Evolutionary conservation across 1,284 basidiomycete species (phyloP).

Genomic region (Sanguinoderma infundibulare): DNA sequence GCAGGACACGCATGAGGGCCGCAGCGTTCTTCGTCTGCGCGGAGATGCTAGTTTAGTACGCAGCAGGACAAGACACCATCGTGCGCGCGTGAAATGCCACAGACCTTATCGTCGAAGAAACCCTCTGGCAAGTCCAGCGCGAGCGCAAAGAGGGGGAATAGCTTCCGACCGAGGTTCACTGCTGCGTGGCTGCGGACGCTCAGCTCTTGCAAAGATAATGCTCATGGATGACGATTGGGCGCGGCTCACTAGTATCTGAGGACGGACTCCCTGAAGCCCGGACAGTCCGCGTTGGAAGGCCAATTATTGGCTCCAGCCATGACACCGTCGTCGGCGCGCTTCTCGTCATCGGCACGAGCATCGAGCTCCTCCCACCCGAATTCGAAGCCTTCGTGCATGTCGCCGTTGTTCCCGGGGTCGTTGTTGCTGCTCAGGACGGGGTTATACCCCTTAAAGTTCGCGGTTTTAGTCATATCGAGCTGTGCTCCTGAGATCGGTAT

Average conservation of each 20-base stretch:
- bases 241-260: slow-evolving; percentile 73
- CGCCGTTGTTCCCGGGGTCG: slow-evolving; percentile 68
- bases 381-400: slow-evolving; percentile 85
- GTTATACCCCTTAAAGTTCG: slow-evolving; percentile 81
- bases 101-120: slow-evolving; percentile 83
- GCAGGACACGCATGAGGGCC: slow-evolving; percentile 82
- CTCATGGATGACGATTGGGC: too few species aligned
- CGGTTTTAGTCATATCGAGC: slow-evolving; percentile 73
- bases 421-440: slow-evolving; percentile 64
- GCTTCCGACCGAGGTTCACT: slow-evolving; percentile 64
- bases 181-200: slow-evolving; percentile 61
- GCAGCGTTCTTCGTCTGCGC: slow-evolving; percentile 61
- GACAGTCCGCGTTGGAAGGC: slow-evolving; percentile 49
- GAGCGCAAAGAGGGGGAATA: slow-evolving; percentile 89
- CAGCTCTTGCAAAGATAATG: too few species aligned
- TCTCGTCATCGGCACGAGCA: slow-evolving; percentile 35
- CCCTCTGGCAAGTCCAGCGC: slow-evolving; percentile 75
- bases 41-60: not conserved
- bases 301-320: slow-evolving; percentile 70
- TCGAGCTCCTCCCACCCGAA: slow-evolving; percentile 69
- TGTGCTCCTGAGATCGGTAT: slow-evolving; percentile 31
- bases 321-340: slow-evolving; percentile 48
- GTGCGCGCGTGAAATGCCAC: not conserved
- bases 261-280: slow-evolving; percentile 55
- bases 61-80: not conserved